Conservation (phyloP, 2,329 filamentous ascomycete genomes). For the Hymenoscyphus repandus region DNA sequence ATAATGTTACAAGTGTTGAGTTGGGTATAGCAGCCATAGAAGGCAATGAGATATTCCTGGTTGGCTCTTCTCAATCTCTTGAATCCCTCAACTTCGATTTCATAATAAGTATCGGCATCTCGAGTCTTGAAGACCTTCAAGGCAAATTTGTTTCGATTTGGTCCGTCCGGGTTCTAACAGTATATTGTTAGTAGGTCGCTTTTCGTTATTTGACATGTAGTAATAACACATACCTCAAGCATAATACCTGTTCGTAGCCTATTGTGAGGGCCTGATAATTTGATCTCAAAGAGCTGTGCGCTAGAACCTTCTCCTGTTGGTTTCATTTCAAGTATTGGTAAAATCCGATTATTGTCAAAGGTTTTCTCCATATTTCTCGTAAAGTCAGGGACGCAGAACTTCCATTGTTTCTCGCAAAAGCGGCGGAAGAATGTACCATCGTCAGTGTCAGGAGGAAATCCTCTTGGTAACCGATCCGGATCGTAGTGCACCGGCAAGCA, state of each 20-base stretch:
- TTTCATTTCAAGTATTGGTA: slow-evolving; percentile 19
- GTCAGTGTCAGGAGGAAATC: background rate
- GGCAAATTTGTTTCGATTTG: slow-evolving; percentile 15
- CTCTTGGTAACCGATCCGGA: background rate
- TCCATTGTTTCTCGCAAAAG: slow-evolving; percentile 20
- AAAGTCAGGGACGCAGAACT: slow-evolving; percentile 18
- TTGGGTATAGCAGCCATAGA: slow-evolving; percentile 18
- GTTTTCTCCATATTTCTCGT: slow-evolving; percentile 1
- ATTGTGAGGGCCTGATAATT: slow-evolving; percentile 14
- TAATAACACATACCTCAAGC: background rate
- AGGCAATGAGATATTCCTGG: slow-evolving; percentile 17
- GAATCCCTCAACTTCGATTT: slow-evolving; percentile 21
- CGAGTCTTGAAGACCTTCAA: slow-evolving; percentile 19
- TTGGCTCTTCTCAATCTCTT: slow-evolving; percentile 1
- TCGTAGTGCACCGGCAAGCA: slow-evolving; percentile 3
- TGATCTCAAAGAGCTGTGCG: slow-evolving; percentile 4
- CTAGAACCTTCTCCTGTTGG: slow-evolving; percentile 9
- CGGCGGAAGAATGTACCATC: background rate
- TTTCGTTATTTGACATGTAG: background rate
- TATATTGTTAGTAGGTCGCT: background rate
- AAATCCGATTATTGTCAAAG: slow-evolving; percentile 15
- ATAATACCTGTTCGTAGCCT: background rate
- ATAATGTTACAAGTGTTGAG: slow-evolving; percentile 24
- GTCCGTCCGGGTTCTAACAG: background rate
- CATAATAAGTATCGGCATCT: slow-evolving; percentile 16